A percentile compares a stretch with the other conserved stretches of the same genome.
Conservation (phyloP, 2,329 filamentous ascomycete species). For the Tolypocladium album region DNA sequence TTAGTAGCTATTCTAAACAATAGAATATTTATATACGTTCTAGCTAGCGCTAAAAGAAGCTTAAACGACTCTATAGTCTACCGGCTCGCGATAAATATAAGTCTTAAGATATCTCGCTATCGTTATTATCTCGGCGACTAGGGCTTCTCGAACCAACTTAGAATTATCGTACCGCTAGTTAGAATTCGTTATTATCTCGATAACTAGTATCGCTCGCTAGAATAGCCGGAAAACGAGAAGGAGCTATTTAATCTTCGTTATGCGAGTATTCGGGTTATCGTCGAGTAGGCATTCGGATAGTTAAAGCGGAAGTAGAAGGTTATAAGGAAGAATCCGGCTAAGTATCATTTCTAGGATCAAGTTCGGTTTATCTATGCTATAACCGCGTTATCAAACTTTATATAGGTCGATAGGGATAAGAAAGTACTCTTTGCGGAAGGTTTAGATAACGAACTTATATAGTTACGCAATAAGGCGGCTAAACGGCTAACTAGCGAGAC, state of each 20-base stretch:
- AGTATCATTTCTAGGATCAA: not conserved
- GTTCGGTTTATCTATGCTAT: not conserved
- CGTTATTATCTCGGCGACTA: not conserved
- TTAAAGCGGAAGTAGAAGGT: not conserved
- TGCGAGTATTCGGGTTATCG: not conserved
- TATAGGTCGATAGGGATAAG: not conserved
- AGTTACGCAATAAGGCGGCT: not conserved
- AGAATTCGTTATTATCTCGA: not conserved
- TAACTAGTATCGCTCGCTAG: not conserved
- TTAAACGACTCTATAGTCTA: not conserved
- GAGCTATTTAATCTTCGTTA: not conserved
- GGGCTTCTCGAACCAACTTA: not conserved
- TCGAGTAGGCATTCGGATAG: not conserved
- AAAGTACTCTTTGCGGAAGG: not conserved
- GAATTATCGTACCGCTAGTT: not conserved
- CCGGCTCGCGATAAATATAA: not conserved
- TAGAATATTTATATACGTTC: not conserved
- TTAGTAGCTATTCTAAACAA: too few relatives aligned
- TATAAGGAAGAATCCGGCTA: not conserved
- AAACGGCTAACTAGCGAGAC: not conserved
- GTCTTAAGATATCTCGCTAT: not conserved
- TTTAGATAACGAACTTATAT: not conserved
- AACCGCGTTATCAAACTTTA: not conserved
- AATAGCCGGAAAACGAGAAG: not conserved
- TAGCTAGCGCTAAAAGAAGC: not conserved